A percentile compares a stretch with the other conserved stretches of the same genome.
Conservation (phyloP, 192 early-diverging fungal species). For the Coemansia sp. region DNA sequence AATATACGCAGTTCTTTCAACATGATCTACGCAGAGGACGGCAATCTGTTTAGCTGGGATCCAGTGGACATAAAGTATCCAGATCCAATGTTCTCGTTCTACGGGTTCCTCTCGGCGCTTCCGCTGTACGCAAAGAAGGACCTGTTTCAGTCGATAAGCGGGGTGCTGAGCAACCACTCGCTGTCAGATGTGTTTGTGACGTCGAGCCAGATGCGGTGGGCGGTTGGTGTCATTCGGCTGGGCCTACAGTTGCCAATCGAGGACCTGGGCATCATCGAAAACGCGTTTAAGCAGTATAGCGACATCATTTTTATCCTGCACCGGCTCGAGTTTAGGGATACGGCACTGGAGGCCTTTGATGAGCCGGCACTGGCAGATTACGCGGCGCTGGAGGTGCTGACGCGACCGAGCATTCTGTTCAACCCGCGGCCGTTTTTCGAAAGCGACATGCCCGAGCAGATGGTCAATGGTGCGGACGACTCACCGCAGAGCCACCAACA, state of each 20-base stretch:
- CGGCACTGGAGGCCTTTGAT: background rate
- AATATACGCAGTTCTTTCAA: background rate
- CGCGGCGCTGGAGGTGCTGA: slow-evolving; percentile 22
- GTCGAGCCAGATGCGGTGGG: slow-evolving; percentile 35
- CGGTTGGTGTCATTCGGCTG: slow-evolving; percentile 25
- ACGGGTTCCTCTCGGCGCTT: slow-evolving; percentile 25
- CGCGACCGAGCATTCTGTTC: slow-evolving; percentile 27
- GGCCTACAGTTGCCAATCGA: slow-evolving; percentile 47
- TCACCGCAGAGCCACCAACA: background rate
- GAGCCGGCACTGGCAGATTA: background rate
- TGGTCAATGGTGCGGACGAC: background rate
- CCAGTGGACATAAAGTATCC: background rate
- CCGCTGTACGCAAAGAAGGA: slow-evolving; percentile 32
- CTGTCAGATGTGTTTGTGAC: slow-evolving; percentile 25
- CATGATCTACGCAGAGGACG: slow-evolving; percentile 43
- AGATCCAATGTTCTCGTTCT: slow-evolving; percentile 6
- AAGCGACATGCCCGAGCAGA: slow-evolving; percentile 23
- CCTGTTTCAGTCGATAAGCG: slow-evolving; percentile 28
- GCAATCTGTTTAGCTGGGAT: slow-evolving; percentile 31
- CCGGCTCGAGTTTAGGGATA: background rate
- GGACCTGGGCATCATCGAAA: slow-evolving; percentile 16
- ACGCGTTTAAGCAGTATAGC: slow-evolving; percentile 37
- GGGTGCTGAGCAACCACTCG: slow-evolving; percentile 4
- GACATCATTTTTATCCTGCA: slow-evolving; percentile 23
- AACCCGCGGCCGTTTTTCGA: slow-evolving; percentile 45